Conservation (phyloP, 805 yeast genomes). For the Pichia kluyveri region DNA sequence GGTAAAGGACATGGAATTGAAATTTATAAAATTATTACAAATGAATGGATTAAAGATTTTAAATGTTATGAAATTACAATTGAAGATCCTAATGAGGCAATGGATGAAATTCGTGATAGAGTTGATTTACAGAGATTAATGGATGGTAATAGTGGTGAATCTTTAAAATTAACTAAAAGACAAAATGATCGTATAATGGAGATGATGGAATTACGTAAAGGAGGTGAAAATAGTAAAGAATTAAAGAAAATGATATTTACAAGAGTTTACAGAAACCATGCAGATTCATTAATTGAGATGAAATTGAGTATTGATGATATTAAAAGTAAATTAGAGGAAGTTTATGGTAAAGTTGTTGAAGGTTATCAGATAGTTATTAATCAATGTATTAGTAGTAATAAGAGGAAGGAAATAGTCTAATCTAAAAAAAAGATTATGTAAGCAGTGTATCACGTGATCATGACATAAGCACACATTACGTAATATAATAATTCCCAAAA, state of each 20-base stretch:
- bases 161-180: slow-evolving; percentile 42
- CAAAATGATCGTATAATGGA: slow-evolving; percentile 75
- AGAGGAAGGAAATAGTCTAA: too few species aligned
- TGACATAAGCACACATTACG: too few species aligned
- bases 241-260: slow-evolving; percentile 58
- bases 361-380: too few species aligned
- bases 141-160: slow-evolving; percentile 19
- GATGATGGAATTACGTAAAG: slow-evolving; percentile 38
- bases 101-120: slow-evolving; percentile 85
- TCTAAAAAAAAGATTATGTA: too few species aligned
- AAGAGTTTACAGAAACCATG: slow-evolving; percentile 70
- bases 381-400: too few species aligned
- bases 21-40: slow-evolving; percentile 49
- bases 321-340: too few species aligned
- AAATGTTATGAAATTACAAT: slow-evolving; percentile 66
- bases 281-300: slow-evolving; percentile 30
- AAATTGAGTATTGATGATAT: too few species aligned
- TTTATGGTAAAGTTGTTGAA: too few species aligned
- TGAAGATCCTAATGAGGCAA: slow-evolving; percentile 90
- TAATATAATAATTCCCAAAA: too few species aligned
- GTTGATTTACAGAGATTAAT: slow-evolving; percentile 54
- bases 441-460: too few species aligned
- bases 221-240: not conserved
- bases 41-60: slow-evolving; percentile 45
- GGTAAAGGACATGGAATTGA: slow-evolving; percentile 60